These are phyloP conservation scores for Obba rivulosa DNA, from an alignment of 768 basidiomycete genomes.

Conservation along the genomic window DNA sequence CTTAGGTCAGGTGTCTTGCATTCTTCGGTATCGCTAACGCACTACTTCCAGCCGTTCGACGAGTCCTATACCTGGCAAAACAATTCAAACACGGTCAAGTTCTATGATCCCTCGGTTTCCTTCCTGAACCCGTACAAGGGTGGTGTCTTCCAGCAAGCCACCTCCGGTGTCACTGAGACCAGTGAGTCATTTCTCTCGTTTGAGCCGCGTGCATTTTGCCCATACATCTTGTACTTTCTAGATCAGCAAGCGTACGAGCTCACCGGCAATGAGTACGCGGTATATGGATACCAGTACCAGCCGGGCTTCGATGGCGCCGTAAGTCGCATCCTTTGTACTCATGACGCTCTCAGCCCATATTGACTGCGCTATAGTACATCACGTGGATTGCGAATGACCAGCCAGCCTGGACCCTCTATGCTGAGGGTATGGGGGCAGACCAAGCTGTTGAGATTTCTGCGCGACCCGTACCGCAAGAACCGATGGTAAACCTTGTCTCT, in stretches of 20 bases:
- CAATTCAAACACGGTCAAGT: constrained; percentile 50
- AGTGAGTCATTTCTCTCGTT: constrained; percentile 4
- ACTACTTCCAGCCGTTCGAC: constrained; percentile 62
- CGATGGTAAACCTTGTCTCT: constrained; percentile 64
- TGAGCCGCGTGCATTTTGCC: constrained; percentile 35
- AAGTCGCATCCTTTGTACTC: constrained; percentile 50
- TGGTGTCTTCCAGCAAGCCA: constrained; percentile 79
- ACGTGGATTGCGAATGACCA: constrained; percentile 67
- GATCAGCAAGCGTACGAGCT: constrained; percentile 70
- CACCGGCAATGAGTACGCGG: constrained; percentile 48
- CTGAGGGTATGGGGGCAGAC: constrained; percentile 56
- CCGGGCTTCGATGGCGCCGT: constrained; percentile 61
- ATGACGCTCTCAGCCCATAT: not conserved
- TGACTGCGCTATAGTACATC: constrained; percentile 52
- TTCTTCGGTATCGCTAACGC: not conserved
- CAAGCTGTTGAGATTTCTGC: constrained; percentile 53
- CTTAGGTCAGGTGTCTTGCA: constrained; percentile 4
- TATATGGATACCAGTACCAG: constrained; percentile 80
- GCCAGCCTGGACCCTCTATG: constrained; percentile 66
- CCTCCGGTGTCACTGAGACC: constrained; percentile 32
- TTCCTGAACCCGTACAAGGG: constrained; percentile 65
- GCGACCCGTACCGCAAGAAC: constrained; percentile 77
- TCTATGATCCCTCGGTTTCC: constrained; percentile 46
- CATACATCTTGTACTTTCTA: constrained; percentile 19
- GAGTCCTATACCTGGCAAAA: constrained; percentile 67